A percentile compares a stretch with the other conserved stretches of the same genome.
These are phyloP conservation scores for Acmispon strigosus DNA, from an alignment of 306 rosid species.

Conservation along the genomic window DNA sequence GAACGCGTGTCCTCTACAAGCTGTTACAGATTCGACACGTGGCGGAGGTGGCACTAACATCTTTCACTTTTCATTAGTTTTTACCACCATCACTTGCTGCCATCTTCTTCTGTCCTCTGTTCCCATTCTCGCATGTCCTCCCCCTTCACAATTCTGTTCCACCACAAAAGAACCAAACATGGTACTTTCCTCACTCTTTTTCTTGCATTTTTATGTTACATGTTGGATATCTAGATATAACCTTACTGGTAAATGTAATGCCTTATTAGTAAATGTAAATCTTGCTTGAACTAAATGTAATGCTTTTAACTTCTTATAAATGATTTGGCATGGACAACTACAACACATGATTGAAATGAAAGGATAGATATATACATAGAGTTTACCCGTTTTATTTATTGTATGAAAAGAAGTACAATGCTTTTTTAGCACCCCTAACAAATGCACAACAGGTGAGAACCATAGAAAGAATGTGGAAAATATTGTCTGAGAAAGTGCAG, in stretches of 20 bases:
- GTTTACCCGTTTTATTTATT: not conserved
- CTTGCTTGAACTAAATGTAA: no score
- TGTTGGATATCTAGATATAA: not conserved
- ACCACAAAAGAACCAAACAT: not conserved
- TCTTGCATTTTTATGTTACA: not conserved
- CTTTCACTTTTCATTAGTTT: not conserved
- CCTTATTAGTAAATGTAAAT: no score
- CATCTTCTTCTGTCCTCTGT: not conserved
- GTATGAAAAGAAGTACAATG: slow-evolving; percentile 11
- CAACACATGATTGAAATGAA: not conserved
- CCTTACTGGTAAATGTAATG: not conserved
- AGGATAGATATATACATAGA: not conserved
- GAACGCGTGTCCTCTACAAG: slow-evolving; percentile 28
- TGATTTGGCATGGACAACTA: not conserved
- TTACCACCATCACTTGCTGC: not conserved
- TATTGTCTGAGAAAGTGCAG: slow-evolving; percentile 38
- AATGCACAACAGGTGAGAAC: slow-evolving; percentile 36
- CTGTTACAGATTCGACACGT: slow-evolving; percentile 10
- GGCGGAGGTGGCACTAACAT: not conserved
- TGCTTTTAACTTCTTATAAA: not conserved
- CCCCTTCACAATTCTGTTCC: not conserved
- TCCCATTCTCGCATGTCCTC: slow-evolving; percentile 3
- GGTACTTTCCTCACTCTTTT: slow-evolving; percentile 5
- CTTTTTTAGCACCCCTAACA: slow-evolving; percentile 2
- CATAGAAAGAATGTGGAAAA: slow-evolving; percentile 30